Base-by-base conservation (phyloP, 2,329 filamentous ascomycete species). In the Orbilia quercus region DNA sequence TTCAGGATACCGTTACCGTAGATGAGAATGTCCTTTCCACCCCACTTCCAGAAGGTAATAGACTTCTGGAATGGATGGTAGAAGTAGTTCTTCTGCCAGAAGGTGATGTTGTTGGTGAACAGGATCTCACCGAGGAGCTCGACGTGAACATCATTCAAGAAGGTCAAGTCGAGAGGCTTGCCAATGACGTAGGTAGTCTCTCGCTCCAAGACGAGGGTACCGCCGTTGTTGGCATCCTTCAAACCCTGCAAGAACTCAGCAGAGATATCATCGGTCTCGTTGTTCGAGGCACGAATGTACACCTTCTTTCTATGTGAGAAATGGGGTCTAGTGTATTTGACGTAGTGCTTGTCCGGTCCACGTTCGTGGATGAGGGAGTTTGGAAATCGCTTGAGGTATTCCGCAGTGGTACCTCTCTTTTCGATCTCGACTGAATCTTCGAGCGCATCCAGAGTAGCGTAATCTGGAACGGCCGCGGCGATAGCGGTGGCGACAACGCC, bases 31-130 rank as follows among this genome's bases (percentile, higher is more conserved):
- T 87, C 81, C 74, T 85, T 83, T 9, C 87, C 87, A 63, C 86
- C 86, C 86, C 86, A 89, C 55, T 87, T 85, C 84, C 85, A 88
- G 77, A 88, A 88, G 64, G 86, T 86, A 63, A 88, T 85, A 1
- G 84, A 86, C 74, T 83, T 83, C 66, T 85, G 83, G 77, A 84
- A 85, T 7, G 80, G 79, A 59, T 84, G 83, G 72, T 82, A 84
- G 77, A 84, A 84, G 77, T 84, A 80, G 76, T 84, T 84, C 25
- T 78, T 79, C 79, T 84, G 82, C 82, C 82, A 84, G 76, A 83
- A 84, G 2, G 80, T 77, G 44, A 83, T 82, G 48, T 83, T 81
- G 59, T 84, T 80, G 23, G 82, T 83, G 76, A 84, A 84, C 80
- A 83, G 81, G 36, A 87, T 82, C 77, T 86, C 84, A 28, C 87